phyloP scores from a whole-genome alignment of 2,329 filamentous ascomycete species.

The Ophiocordyceps sinensis region DNA sequence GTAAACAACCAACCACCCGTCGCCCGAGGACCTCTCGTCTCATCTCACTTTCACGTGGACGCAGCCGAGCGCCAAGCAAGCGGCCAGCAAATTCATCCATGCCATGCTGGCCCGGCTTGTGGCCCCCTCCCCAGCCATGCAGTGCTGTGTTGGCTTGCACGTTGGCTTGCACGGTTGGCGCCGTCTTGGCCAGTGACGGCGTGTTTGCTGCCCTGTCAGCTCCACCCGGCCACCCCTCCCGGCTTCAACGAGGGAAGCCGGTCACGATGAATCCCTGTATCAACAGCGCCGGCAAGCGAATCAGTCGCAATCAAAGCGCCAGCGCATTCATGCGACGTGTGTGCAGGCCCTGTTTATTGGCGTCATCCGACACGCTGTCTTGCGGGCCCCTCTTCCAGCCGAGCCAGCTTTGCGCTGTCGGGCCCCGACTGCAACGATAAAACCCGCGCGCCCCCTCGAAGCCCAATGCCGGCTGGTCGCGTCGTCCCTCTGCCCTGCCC shows the following conservation, averaged over 20 bases:
- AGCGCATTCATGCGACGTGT: slow-evolving; percentile 33
- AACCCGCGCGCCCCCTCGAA: slow-evolving; percentile 33
- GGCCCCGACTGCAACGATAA: slow-evolving; percentile 25
- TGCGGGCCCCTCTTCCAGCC: slow-evolving; percentile 8
- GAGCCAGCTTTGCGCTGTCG: slow-evolving; percentile 6
- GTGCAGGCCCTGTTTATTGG: slow-evolving; percentile 21
- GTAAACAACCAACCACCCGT: too few species aligned
- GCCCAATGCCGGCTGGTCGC: slow-evolving; percentile 19
- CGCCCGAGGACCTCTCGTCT: slow-evolving; percentile 1
- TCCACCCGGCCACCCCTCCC: slow-evolving; percentile 12
- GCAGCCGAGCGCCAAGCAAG: background rate
- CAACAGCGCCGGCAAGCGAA: slow-evolving; percentile 10
- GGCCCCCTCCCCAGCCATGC: slow-evolving; percentile 13
- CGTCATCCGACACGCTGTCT: slow-evolving; percentile 7
- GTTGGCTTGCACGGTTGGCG: slow-evolving; percentile 21
- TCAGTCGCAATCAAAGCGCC: slow-evolving; percentile 26
- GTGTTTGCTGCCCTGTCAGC: slow-evolving; percentile 20
- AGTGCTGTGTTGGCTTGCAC: slow-evolving; percentile 30
- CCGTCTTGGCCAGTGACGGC: slow-evolving; percentile 21
- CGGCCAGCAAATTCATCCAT: background rate
- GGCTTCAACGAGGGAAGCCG: slow-evolving; percentile 25
- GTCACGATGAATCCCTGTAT: slow-evolving; percentile 18
- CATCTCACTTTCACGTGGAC: slow-evolving; percentile 1
- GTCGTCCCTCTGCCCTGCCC: slow-evolving; percentile 20
- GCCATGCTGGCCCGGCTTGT: background rate